These are phyloP conservation scores for Chloris gayana DNA, from an alignment of 176 grass and related monocot species.

Conservation along the genomic window DNA sequence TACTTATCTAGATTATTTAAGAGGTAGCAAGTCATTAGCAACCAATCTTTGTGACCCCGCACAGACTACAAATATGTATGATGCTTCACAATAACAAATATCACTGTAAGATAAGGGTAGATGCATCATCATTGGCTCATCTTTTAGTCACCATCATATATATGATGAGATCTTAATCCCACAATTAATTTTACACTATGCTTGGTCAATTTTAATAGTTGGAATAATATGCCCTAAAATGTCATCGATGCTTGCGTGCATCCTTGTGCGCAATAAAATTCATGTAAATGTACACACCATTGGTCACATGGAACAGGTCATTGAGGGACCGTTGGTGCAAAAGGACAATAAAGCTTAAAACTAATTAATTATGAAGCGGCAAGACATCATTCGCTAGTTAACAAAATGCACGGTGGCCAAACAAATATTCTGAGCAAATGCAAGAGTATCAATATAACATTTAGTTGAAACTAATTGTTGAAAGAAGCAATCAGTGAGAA, in stretches of 20 bases:
- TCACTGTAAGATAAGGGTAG: conserved; percentile 10
- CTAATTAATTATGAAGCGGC: neutral
- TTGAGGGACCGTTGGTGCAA: neutral
- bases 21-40: neutral
- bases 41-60: neutral
- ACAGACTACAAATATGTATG: neutral
- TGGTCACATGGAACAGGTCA: no score
- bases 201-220: neutral
- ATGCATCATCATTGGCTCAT: conserved; percentile 23
- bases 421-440: neutral
- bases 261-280: no score
- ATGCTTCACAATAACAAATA: conserved; percentile 21
- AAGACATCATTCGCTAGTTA: neutral
- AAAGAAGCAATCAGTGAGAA: neutral
- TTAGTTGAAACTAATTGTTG: no score
- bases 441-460: neutral
- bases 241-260: neutral
- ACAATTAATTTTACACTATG: conserved; percentile 14
- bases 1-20: conserved; percentile 24
- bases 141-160: conserved; percentile 34
- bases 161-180: neutral
- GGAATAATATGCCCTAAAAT: neutral
- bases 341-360: neutral
- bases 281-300: no score
- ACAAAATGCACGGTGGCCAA: no score